Evolutionary conservation across 1,284 basidiomycete genomes (phyloP), one percentile per base, ranked within the genome.

Genomic region (Sphagnurus paluster): DNA sequence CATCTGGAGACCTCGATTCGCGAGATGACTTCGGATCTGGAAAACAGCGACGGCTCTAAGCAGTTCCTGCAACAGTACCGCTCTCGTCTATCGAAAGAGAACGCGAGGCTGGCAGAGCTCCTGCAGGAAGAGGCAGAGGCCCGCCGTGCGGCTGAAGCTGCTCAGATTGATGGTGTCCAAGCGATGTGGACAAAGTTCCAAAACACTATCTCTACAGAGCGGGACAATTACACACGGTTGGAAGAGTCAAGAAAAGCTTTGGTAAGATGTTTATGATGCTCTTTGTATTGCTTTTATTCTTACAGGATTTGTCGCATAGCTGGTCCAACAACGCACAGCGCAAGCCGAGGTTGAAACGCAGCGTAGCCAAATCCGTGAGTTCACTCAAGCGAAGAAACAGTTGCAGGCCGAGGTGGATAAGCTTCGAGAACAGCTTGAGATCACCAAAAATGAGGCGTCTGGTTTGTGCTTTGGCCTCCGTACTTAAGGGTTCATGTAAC

Each of bases 191-290:
- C 71, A 37, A 83, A 82, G 55, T 86, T 84, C 73, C 80, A 84
- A 64, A 72, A 70, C 44, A 78, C 80, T 0, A 81, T 85, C 28
- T 52, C 70, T 1, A 72, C 78, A 36, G 83, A 87, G 59, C 75
- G 81, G 11, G 77, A 80, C 42, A 83, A 75, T 50, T 84, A 84
- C 54, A 57, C 71, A 32, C 75, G 82, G 28, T 62, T 87, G 9
- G 86, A 88, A 54, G 84, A 86, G 54, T 85, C 84, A n/a, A 74
- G 81, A 32, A 85, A 82, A 57, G 82, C 85, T 41, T 59, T 89
- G 56, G 86, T 86, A 61, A 46, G 77, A 64, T 14, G 5, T 14
- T 29, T 14, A 3, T 30, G 8, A 19, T 35, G 17, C 2, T 49
- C 20, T 3, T 2, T 2, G 39, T 17, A 13, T 13, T 14, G 19